These are phyloP conservation scores for Firmiana major DNA, from an alignment of 345 rosid genomes.

Conservation along the genomic window DNA sequence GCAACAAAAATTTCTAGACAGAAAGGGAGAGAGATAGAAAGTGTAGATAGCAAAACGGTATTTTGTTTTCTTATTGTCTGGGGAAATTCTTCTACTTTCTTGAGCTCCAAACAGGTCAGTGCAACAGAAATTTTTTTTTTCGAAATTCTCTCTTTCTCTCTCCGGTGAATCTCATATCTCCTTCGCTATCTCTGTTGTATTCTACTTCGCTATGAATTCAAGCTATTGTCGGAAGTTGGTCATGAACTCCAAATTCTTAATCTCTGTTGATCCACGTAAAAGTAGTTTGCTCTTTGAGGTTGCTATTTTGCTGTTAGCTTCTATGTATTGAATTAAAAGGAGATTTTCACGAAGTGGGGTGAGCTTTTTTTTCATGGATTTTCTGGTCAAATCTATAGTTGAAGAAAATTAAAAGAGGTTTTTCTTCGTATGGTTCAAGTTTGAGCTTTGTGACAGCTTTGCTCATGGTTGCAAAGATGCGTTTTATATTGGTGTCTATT, in stretches of 20 bases:
- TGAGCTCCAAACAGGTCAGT: conserved; percentile 34
- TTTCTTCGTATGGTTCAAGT: background rate
- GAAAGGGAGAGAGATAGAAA: background rate
- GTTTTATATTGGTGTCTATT: background rate
- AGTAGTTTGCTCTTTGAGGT: background rate
- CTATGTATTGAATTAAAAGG: conserved; percentile 9
- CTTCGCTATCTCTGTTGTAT: conserved; percentile 8
- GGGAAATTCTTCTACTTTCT: conserved; percentile 7
- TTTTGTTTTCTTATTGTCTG: background rate
- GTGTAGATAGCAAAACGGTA: background rate
- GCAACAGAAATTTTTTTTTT: background rate
- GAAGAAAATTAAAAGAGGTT: background rate
- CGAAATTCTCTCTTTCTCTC: conserved; percentile 12
- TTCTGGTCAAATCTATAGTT: background rate
- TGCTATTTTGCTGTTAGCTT: conserved; percentile 1
- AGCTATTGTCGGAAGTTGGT: conserved; percentile 1
- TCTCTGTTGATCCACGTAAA: conserved; percentile 16
- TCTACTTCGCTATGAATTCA: background rate
- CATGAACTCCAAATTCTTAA: background rate
- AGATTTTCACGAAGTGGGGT: conserved; percentile 8
- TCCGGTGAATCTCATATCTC: conserved; percentile 13
- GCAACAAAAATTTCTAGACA: background rate
- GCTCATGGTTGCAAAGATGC: background rate
- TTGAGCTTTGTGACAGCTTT: background rate
- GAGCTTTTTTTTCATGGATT: conserved; percentile 1